Conservation (phyloP, 2,329 filamentous ascomycete genomes). For the Graphiopsis chlorocephala region DNA sequence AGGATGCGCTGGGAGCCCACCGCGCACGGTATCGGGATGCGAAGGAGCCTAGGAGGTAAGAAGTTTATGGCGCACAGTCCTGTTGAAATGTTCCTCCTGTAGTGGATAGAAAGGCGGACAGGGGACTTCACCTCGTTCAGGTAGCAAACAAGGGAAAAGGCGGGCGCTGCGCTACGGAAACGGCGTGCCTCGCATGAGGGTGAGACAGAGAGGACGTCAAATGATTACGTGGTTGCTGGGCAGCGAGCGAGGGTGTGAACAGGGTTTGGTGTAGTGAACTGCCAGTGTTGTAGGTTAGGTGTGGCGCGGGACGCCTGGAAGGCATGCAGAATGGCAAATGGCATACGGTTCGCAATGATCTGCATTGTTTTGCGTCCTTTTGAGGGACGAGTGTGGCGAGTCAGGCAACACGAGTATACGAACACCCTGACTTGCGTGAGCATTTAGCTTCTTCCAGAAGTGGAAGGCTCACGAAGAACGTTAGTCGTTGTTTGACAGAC, state of each 20-base stretch:
- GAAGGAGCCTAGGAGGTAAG: no score
- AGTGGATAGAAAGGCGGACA: not conserved
- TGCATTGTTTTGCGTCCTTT: not conserved
- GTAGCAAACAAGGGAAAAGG: not conserved
- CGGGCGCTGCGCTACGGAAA: not conserved
- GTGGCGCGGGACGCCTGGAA: not conserved
- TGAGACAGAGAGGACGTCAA: constrained; percentile 2
- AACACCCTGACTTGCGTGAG: not conserved
- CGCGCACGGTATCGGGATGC: not conserved
- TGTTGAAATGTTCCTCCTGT: not conserved
- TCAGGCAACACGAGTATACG: not conserved
- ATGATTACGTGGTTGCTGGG: constrained; percentile 3
- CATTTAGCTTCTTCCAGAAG: not conserved
- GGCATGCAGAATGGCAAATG: not conserved
- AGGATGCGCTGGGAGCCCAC: not conserved
- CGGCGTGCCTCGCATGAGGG: not conserved
- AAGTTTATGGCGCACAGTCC: not conserved
- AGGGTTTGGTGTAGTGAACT: not conserved
- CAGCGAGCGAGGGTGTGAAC: not conserved
- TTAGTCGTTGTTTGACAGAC: not conserved
- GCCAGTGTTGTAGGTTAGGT: not conserved
- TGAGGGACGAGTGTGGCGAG: not conserved
- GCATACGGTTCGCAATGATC: not conserved
- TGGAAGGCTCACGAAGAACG: not conserved
- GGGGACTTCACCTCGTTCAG: not conserved